A percentile compares a stretch with the other conserved stretches of the same genome.
phyloP scores from a whole-genome alignment of 2,329 filamentous ascomycete species.

The Pyricularia pennisetigena region DNA sequence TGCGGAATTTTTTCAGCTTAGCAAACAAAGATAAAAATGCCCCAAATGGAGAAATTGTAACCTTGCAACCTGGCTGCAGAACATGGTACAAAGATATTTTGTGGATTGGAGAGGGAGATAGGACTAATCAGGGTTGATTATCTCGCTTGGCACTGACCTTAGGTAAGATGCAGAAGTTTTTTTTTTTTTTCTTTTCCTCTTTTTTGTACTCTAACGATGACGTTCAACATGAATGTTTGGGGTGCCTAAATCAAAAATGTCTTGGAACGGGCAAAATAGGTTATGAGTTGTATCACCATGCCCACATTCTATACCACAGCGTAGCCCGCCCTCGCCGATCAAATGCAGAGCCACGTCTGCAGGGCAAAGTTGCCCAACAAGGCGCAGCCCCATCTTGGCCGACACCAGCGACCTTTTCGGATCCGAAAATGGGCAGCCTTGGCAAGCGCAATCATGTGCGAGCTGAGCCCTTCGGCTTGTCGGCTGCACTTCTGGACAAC shows the following conservation, averaged over 20 bases:
- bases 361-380: not conserved
- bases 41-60: not conserved
- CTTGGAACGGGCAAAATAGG: not conserved
- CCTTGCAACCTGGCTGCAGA: not conserved
- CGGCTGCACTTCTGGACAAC: not conserved
- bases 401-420: not conserved
- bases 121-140: not conserved
- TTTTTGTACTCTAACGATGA: not conserved
- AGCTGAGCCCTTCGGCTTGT: not conserved
- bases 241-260: not conserved
- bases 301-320: not conserved
- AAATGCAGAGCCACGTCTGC: not conserved
- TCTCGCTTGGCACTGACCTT: not conserved
- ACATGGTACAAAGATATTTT: not conserved
- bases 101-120: too few relatives aligned
- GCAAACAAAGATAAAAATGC: not conserved
- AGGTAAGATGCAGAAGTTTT: not conserved
- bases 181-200: not conserved
- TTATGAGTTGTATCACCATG: not conserved
- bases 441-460: not conserved
- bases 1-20: not conserved
- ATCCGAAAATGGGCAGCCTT: not conserved
- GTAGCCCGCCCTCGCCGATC: not conserved
- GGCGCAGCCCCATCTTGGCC: not conserved
- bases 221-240: not conserved